Evolutionary conservation across 176 grass and related monocot genomes (phyloP).

Genomic region (Cenchrus purpureus): DNA sequence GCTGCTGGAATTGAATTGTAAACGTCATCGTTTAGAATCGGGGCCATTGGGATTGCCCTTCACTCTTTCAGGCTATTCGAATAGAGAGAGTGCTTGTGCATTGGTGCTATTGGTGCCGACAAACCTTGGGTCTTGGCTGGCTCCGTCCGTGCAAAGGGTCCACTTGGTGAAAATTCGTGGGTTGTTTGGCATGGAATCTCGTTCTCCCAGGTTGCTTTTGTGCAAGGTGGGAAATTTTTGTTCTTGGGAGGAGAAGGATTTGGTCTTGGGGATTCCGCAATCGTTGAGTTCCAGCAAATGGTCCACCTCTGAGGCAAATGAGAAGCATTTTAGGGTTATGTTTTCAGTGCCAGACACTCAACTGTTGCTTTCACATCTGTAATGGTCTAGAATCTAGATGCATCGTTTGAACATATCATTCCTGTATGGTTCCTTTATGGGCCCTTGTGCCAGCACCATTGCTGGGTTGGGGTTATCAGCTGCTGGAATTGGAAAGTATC

Average conservation of each 20-base stretch:
- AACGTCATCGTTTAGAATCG: too few relatives aligned
- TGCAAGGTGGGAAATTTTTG: background rate
- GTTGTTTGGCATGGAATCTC: background rate
- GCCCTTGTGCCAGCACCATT: too few relatives aligned
- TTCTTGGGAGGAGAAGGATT: background rate
- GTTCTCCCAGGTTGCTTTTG: background rate
- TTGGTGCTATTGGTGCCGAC: background rate
- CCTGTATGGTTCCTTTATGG: background rate
- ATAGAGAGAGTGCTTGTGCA: slow-evolving; percentile 61
- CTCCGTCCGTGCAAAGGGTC: background rate
- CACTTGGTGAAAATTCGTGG: background rate
- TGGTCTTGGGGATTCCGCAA: background rate
- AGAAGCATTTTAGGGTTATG: background rate
- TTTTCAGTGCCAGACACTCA: background rate
- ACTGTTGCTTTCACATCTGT: too few relatives aligned
- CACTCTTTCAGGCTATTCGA: too few relatives aligned
- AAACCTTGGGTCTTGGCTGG: background rate
- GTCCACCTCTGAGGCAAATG: background rate
- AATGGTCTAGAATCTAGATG: too few relatives aligned
- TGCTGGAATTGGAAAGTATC: background rate
- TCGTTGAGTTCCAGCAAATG: background rate
- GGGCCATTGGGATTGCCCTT: too few relatives aligned
- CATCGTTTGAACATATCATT: background rate
- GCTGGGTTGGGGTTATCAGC: background rate
- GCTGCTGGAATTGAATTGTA: too few relatives aligned